phyloP scores from a whole-genome alignment of 129 eudicot species.

The Oenanthe sinensis region DNA sequence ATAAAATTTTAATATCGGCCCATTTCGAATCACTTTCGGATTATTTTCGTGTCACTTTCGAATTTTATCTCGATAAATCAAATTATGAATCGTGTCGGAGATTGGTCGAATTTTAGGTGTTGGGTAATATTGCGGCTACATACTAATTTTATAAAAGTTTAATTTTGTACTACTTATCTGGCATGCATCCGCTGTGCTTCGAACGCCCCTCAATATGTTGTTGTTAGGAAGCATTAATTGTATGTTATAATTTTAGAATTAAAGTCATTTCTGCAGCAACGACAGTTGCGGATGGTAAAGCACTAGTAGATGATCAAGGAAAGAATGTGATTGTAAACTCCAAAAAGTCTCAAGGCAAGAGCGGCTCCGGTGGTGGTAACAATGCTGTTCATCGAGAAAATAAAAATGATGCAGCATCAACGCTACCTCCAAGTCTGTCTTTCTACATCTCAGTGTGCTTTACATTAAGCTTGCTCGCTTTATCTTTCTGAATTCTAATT shows the following conservation, averaged over 20 bases:
- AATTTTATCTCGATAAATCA: too few relatives aligned
- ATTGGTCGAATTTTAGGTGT: too few relatives aligned
- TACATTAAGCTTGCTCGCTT: slow-evolving; percentile 16
- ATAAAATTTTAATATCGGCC: too few relatives aligned
- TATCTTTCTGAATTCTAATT: slow-evolving; percentile 22
- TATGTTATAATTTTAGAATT: background rate
- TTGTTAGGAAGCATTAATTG: background rate
- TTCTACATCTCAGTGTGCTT: slow-evolving; percentile 11
- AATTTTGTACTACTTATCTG: too few relatives aligned
- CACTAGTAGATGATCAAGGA: background rate
- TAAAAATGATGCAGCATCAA: slow-evolving; percentile 6
- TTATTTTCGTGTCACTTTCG: too few relatives aligned
- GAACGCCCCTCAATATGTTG: too few relatives aligned
- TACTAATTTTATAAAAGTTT: too few relatives aligned
- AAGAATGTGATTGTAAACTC: background rate
- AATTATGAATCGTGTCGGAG: too few relatives aligned
- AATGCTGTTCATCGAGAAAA: slow-evolving; percentile 23
- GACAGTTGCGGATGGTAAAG: background rate
- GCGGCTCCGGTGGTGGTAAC: slow-evolving; percentile 33
- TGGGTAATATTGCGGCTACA: too few relatives aligned
- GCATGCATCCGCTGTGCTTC: too few relatives aligned
- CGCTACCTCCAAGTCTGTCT: slow-evolving; percentile 3
- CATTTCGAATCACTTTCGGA: too few relatives aligned
- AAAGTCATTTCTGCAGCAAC: background rate
- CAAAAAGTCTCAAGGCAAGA: slow-evolving; percentile 17